Conservation (phyloP, 1,284 basidiomycete species). For the Hymenochaete sp. region DNA sequence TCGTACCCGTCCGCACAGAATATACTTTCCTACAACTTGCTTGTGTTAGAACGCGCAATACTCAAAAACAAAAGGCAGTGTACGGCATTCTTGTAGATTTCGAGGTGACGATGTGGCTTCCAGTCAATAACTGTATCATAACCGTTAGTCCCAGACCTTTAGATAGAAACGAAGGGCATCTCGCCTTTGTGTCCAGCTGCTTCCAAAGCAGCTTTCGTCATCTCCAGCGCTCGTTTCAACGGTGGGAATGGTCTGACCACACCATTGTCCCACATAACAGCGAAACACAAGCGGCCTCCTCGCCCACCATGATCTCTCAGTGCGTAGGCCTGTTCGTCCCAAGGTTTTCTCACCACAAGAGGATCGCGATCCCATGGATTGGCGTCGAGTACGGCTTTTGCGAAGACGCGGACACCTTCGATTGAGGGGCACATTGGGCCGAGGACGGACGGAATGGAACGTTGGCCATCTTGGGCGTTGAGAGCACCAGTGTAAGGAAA, state of each 20-base stretch:
- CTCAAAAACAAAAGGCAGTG: conserved; percentile 3
- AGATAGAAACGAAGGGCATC: neutral
- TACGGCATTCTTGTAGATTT: conserved; percentile 42
- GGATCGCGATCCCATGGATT: conserved; percentile 48
- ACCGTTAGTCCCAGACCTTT: neutral
- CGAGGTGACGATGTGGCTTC: conserved; percentile 41
- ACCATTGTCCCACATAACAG: conserved; percentile 41
- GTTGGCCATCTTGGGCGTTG: conserved; percentile 42
- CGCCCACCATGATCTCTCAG: conserved; percentile 38
- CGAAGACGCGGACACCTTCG: conserved; percentile 39
- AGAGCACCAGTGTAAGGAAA: conserved; percentile 42
- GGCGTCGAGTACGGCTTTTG: conserved; percentile 35
- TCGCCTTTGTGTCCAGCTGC: conserved; percentile 41
- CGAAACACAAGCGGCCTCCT: conserved; percentile 37
- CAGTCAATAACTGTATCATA: conserved; percentile 39
- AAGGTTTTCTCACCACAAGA: conserved; percentile 38
- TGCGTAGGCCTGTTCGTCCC: conserved; percentile 35
- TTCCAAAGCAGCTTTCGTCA: conserved; percentile 37
- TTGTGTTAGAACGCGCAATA: neutral
- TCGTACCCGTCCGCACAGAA: conserved; percentile 37
- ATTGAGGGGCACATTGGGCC: conserved; percentile 45
- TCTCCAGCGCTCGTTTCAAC: conserved; percentile 38
- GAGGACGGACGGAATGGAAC: conserved; percentile 44
- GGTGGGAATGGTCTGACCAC: conserved; percentile 44
- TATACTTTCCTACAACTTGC: conserved; percentile 32